Evolutionary conservation across 345 rosid species (phyloP).

Genomic region (Acer campestre): DNA sequence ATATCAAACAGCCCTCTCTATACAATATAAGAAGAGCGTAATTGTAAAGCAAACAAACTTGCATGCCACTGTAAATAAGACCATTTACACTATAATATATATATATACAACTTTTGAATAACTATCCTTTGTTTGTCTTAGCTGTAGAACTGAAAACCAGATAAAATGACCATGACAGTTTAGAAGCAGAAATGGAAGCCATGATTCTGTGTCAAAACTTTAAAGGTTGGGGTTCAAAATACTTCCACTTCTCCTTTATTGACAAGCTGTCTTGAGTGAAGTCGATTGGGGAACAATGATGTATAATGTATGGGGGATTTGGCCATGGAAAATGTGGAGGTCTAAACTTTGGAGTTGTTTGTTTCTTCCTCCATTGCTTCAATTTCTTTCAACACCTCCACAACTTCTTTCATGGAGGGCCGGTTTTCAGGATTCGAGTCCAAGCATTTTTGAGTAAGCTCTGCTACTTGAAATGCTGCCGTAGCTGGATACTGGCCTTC

Average conservation of each 20-base stretch:
- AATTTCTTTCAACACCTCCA: slow-evolving; percentile 18
- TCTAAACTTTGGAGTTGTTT: too few species aligned
- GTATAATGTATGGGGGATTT: background rate
- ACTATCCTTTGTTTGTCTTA: too few species aligned
- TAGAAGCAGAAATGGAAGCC: too few species aligned
- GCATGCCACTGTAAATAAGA: too few species aligned
- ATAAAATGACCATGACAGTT: background rate
- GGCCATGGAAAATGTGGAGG: background rate
- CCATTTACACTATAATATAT: too few species aligned
- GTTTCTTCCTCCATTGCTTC: slow-evolving; percentile 24
- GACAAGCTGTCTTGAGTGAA: background rate
- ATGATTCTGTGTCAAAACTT: too few species aligned
- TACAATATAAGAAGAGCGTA: background rate
- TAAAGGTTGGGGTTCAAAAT: too few species aligned
- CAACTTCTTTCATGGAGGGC: slow-evolving; percentile 59
- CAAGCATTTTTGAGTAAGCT: slow-evolving; percentile 43
- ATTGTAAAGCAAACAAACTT: background rate
- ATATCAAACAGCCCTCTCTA: background rate
- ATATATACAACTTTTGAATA: too few species aligned
- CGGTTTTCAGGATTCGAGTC: slow-evolving; percentile 47
- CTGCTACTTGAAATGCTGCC: slow-evolving; percentile 46
- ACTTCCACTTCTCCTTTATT: too few species aligned
- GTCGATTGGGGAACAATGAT: background rate
- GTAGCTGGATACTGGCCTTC: slow-evolving; percentile 49
- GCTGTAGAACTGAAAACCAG: background rate